Evolutionary conservation across 768 basidiomycete species (phyloP).

Genomic region (Boletus speciosus): DNA sequence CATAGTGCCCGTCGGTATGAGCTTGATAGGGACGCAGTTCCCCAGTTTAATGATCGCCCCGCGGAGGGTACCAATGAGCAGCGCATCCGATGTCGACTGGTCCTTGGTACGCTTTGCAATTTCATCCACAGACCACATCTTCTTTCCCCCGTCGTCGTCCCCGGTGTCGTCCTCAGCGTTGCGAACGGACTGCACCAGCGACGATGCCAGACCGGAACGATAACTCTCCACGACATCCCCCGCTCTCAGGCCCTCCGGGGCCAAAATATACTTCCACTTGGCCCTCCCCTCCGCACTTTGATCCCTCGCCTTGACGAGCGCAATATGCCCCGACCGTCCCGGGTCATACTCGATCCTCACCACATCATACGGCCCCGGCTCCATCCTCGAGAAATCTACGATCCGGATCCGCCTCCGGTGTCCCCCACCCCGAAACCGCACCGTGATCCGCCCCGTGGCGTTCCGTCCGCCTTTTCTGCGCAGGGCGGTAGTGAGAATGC

Average conservation of each 20-base stretch:
- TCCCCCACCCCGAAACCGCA: constrained; percentile 87
- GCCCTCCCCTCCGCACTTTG: constrained; percentile 47
- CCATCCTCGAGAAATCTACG: constrained; percentile 80
- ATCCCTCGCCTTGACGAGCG: constrained; percentile 70
- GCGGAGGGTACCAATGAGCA: constrained; percentile 83
- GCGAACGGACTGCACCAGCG: constrained; percentile 48
- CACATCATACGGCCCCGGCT: constrained; percentile 81
- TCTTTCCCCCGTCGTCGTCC: not conserved
- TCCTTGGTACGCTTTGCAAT: constrained; percentile 23
- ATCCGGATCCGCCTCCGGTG: constrained; percentile 82
- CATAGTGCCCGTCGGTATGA: constrained; percentile 89
- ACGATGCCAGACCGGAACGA: constrained; percentile 75
- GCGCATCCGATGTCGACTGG: constrained; percentile 48
- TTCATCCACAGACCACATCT: constrained; percentile 18
- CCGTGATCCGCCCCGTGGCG: constrained; percentile 76
- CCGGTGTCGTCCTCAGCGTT: constrained; percentile 15
- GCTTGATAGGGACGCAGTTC: constrained; percentile 86
- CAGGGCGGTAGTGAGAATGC: constrained; percentile 74
- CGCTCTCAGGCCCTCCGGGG: constrained; percentile 83
- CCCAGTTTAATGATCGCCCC: constrained; percentile 82
- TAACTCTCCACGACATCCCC: constrained; percentile 89
- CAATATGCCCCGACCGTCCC: constrained; percentile 90
- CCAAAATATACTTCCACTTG: constrained; percentile 88
- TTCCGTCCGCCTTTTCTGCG: constrained; percentile 89
- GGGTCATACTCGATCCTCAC: constrained; percentile 97